Conservation (phyloP, 129 eudicot genomes). For the Centaurea solstitialis region DNA sequence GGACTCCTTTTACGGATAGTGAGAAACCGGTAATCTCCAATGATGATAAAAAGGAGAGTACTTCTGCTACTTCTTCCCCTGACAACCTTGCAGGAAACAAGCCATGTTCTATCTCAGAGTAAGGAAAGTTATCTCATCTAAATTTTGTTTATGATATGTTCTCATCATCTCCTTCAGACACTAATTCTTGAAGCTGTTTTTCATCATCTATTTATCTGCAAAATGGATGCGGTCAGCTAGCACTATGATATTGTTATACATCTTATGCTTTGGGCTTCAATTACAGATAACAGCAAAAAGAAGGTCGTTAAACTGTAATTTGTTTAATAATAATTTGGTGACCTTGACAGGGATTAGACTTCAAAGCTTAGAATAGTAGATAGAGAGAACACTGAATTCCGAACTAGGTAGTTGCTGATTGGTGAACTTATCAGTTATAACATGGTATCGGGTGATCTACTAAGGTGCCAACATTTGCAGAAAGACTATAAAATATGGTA, state of each 20-base stretch:
- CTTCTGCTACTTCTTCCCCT: conserved; percentile 34
- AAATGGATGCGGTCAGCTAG: background rate
- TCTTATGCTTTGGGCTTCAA: background rate
- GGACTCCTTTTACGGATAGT: conserved; percentile 23
- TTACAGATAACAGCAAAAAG: background rate
- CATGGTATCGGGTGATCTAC: background rate
- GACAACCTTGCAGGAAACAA: conserved; percentile 11
- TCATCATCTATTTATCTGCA: background rate
- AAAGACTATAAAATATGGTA: background rate
- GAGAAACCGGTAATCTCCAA: conserved; percentile 32
- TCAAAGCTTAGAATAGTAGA: background rate
- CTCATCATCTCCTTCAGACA: conserved; percentile 8
- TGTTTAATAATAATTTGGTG: background rate
- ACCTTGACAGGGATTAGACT: background rate
- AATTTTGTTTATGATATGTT: conserved; percentile 6
- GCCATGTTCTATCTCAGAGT: conserved; percentile 38
- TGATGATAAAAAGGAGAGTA: conserved; percentile 26
- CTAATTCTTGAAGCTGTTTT: background rate
- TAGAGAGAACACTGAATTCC: background rate
- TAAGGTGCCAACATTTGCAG: background rate
- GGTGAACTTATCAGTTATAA: background rate
- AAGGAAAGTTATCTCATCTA: conserved; percentile 19
- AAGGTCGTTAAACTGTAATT: background rate
- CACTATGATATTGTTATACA: background rate
- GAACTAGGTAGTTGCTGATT: background rate